Conservation (phyloP, 108 stramenopile species). For the Parietichytrium sp. region DNA sequence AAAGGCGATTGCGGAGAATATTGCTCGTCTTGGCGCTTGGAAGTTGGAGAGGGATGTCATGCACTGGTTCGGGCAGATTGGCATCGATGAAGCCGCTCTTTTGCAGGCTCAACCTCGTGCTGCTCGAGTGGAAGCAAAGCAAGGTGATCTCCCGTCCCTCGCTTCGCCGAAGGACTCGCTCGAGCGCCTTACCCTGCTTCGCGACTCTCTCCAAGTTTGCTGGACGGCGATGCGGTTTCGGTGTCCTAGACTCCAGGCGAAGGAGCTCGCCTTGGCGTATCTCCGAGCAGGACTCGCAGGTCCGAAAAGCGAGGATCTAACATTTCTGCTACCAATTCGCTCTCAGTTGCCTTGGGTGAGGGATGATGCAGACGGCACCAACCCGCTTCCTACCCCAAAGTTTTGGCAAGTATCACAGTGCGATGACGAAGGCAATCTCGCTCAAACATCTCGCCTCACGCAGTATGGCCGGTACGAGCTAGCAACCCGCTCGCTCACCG, state of each 20-base stretch:
- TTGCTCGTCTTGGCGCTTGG: background rate
- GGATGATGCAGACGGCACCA: background rate
- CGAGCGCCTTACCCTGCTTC: too few species aligned
- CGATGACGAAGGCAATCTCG: background rate
- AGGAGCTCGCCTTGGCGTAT: too few species aligned
- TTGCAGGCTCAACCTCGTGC: too few species aligned
- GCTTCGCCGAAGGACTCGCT: too few species aligned
- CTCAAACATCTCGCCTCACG: background rate
- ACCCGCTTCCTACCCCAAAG: background rate
- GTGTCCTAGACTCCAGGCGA: too few species aligned
- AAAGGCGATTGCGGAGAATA: background rate
- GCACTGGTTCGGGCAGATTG: conserved; percentile 15
- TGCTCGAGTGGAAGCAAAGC: too few species aligned
- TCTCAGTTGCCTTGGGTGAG: conserved; percentile 37
- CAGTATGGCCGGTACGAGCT: background rate
- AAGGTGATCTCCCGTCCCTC: too few species aligned
- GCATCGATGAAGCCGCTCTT: background rate
- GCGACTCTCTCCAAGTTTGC: too few species aligned
- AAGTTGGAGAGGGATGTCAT: conserved; percentile 6
- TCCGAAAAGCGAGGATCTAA: too few species aligned
- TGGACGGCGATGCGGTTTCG: too few species aligned
- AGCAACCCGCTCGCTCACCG: background rate
- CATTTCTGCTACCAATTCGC: background rate
- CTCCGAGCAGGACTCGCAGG: too few species aligned
- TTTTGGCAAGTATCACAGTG: conserved; percentile 6